Evolutionary conservation across 2,329 filamentous ascomycete species (phyloP).

Genomic region (Rasamsonia emersonii): DNA sequence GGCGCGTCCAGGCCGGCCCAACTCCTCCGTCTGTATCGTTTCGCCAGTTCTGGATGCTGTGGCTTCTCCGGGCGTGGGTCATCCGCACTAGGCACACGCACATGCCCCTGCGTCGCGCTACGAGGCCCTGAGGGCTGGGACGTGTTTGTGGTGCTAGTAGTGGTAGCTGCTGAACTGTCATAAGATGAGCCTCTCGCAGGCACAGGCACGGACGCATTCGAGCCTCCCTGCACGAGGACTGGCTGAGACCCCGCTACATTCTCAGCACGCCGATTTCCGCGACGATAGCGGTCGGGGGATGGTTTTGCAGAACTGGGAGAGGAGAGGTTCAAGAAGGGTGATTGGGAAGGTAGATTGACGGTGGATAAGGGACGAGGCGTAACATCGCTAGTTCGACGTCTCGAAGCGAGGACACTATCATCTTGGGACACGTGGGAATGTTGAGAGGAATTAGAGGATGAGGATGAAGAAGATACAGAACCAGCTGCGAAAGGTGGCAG

Average conservation of each 20-base stretch:
- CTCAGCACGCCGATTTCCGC: slow-evolving; percentile 51
- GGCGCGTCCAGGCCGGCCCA: slow-evolving; percentile 57
- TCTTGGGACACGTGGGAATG: slow-evolving; percentile 40
- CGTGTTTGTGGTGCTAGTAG: slow-evolving; percentile 19
- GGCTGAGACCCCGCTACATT: slow-evolving; percentile 21
- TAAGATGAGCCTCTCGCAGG: slow-evolving; percentile 19
- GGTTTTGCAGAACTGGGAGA: slow-evolving; percentile 53
- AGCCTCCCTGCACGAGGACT: background rate
- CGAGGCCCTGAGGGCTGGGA: slow-evolving; percentile 23
- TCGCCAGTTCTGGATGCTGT: slow-evolving; percentile 57
- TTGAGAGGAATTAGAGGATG: slow-evolving; percentile 43
- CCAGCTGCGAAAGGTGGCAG: slow-evolving; percentile 42
- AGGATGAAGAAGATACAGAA: slow-evolving; percentile 47
- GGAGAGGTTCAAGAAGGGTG: slow-evolving; percentile 42
- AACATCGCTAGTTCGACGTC: slow-evolving; percentile 28
- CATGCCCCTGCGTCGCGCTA: slow-evolving; percentile 42
- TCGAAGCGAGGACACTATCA: slow-evolving; percentile 37
- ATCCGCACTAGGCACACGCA: slow-evolving; percentile 56
- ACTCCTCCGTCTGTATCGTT: slow-evolving; percentile 73
- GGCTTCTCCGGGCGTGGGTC: slow-evolving; percentile 49
- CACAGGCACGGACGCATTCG: slow-evolving; percentile 3
- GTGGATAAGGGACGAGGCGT: slow-evolving; percentile 36
- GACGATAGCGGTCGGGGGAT: slow-evolving; percentile 76
- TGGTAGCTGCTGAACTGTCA: slow-evolving; percentile 32
- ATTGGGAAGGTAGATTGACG: slow-evolving; percentile 42